These are phyloP conservation scores for Basipetospora chlamydospora DNA, from an alignment of 2,329 filamentous ascomycete genomes.

Conservation along the genomic window DNA sequence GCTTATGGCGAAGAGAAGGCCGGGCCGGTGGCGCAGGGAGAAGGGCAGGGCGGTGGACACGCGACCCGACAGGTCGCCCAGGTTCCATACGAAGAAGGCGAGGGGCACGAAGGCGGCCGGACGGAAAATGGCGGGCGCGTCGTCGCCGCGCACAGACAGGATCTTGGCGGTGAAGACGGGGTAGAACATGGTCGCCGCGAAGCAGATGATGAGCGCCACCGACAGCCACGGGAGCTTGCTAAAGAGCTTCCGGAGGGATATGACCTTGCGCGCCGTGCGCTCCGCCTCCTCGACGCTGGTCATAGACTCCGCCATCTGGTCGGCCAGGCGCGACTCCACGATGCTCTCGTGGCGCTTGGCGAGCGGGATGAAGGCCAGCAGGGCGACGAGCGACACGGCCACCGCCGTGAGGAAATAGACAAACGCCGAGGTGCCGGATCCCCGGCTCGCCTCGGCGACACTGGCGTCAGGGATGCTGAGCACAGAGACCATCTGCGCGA, in stretches of 20 bases:
- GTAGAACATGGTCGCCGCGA: conserved; percentile 82
- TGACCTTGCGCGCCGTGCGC: conserved; percentile 31
- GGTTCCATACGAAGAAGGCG: conserved; percentile 85
- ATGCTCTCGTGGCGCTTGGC: conserved; percentile 43
- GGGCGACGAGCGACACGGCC: conserved; percentile 51
- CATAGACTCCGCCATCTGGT: conserved; percentile 34
- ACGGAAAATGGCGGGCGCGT: conserved; percentile 45
- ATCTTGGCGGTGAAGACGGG: conserved; percentile 74
- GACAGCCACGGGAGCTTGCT: conserved; percentile 67
- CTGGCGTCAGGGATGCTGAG: conserved; percentile 43
- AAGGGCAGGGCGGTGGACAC: conserved; percentile 45
- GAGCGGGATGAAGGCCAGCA: conserved; percentile 64
- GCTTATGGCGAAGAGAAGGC: conserved; percentile 51
- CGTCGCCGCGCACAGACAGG: conserved; percentile 23
- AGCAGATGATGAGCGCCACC: conserved; percentile 65
- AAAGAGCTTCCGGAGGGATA: conserved; percentile 50
- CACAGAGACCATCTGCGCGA: conserved; percentile 77
- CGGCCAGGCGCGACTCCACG: conserved; percentile 31
- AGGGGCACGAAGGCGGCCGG: conserved; percentile 75
- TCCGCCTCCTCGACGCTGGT: conserved; percentile 38
- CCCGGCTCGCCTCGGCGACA: conserved; percentile 16
- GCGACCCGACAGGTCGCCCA: conserved; percentile 70
- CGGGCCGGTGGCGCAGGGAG: conserved; percentile 47
- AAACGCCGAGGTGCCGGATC: conserved; percentile 57
- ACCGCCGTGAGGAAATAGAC: conserved; percentile 86